Conservation (phyloP, 2,329 filamentous ascomycete species). For the Cladosporium austrohemisphaericum region DNA sequence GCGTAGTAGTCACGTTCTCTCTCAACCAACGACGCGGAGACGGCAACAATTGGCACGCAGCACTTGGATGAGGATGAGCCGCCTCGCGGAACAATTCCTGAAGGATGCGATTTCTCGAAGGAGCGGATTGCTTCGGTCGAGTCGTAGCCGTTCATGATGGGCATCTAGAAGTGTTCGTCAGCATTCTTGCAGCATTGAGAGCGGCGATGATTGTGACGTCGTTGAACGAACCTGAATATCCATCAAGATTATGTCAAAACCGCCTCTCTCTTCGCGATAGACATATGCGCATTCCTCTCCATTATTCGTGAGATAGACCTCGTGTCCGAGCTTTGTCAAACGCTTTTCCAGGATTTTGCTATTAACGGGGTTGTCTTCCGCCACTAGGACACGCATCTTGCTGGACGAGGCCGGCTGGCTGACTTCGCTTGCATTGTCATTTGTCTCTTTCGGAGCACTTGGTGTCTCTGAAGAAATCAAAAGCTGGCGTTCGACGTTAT, state of each 20-base stretch:
- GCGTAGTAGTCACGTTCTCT: slow-evolving; percentile 65
- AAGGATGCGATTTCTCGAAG: slow-evolving; percentile 56
- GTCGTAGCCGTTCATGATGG: slow-evolving; percentile 80
- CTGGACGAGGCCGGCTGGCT: slow-evolving; percentile 28
- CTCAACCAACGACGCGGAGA: slow-evolving; percentile 78
- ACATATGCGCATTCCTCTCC: slow-evolving; percentile 76
- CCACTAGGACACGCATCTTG: slow-evolving; percentile 66
- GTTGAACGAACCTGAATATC: slow-evolving; percentile 81
- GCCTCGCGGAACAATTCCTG: slow-evolving; percentile 54
- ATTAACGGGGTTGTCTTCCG: slow-evolving; percentile 85
- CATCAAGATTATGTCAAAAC: slow-evolving; percentile 81
- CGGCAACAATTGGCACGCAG: slow-evolving; percentile 76
- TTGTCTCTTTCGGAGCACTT: background rate
- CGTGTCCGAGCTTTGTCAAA: slow-evolving; percentile 70
- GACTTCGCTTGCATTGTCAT: slow-evolving; percentile 1
- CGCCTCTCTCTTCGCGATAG: slow-evolving; percentile 59
- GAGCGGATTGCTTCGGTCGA: slow-evolving; percentile 81
- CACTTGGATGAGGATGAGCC: slow-evolving; percentile 58
- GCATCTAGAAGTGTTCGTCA: slow-evolving; percentile 62
- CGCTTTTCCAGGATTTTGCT: slow-evolving; percentile 76
- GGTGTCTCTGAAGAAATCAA: background rate
- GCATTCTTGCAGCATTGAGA: slow-evolving; percentile 15
- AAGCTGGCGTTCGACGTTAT: slow-evolving; percentile 33
- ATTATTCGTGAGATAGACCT: slow-evolving; percentile 69
- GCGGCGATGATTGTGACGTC: too few relatives aligned